These are phyloP conservation scores for Cyamopsis tetragonoloba DNA, from an alignment of 306 rosid species.

Conservation along the genomic window DNA sequence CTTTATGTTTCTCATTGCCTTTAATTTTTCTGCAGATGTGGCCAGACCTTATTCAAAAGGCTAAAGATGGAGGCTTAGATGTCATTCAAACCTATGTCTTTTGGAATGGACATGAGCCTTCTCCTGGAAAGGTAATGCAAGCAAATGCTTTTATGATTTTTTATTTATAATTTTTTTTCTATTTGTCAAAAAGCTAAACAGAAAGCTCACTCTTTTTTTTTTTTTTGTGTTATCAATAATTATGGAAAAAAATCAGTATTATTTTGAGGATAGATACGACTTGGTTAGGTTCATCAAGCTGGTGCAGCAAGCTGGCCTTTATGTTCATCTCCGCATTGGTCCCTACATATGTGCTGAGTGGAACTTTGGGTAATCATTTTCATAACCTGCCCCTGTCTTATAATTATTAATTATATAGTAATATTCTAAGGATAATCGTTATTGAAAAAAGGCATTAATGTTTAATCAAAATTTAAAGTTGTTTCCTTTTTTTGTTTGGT, in stretches of 20 bases:
- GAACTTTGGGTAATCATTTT: conserved; percentile 81
- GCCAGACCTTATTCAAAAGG: conserved; percentile 87
- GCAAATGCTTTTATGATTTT: not conserved
- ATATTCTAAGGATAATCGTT: not conserved
- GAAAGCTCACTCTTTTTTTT: conserved; percentile 12
- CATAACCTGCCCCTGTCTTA: not conserved
- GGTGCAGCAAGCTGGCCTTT: conserved; percentile 91
- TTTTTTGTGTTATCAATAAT: not conserved
- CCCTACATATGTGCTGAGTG: conserved; percentile 93
- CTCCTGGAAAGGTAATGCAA: conserved; percentile 67
- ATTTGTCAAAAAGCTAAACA: not conserved
- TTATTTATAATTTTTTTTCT: not conserved
- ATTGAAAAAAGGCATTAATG: not conserved
- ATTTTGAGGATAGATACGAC: conserved; percentile 83
- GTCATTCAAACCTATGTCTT: conserved; percentile 92
- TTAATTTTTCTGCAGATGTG: conserved; percentile 66
- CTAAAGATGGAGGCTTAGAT: conserved; percentile 95
- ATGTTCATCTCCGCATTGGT: conserved; percentile 90
- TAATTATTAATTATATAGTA: not conserved
- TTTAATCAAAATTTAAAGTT: not conserved
- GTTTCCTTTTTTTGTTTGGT: conserved; percentile 26
- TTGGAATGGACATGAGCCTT: conserved; percentile 96
- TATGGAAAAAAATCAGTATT: conserved; percentile 48
- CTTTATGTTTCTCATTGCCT: conserved; percentile 2
- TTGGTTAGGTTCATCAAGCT: conserved; percentile 82